A percentile compares a stretch with the other conserved stretches of the same genome.
These are phyloP conservation scores for Pisolithus orientalis DNA, from an alignment of 768 basidiomycete genomes.

Conservation along the genomic window DNA sequence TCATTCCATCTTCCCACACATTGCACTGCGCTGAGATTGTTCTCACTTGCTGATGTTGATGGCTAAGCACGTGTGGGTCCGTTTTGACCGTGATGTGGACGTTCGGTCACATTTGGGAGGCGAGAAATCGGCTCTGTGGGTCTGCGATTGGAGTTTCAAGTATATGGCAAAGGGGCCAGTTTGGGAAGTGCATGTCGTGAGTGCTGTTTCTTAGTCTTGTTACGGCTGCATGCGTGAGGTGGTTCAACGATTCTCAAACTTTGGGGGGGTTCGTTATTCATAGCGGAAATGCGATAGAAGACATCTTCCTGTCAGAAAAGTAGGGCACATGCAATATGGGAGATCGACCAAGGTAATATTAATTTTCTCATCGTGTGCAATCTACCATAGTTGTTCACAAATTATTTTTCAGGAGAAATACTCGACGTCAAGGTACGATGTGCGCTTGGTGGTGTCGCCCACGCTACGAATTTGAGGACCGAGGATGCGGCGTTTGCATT, in stretches of 20 bases:
- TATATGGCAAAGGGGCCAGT: conserved; percentile 75
- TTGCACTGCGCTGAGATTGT: too few species aligned
- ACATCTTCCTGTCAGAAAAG: conserved; percentile 82
- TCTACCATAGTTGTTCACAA: not conserved
- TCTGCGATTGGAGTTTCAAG: conserved; percentile 94
- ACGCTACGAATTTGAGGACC: conserved; percentile 70
- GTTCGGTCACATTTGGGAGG: conserved; percentile 34
- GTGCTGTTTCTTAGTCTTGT: conserved; percentile 17
- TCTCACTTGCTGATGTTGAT: too few species aligned
- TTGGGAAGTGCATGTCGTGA: conserved; percentile 68
- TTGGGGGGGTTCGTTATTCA: not conserved
- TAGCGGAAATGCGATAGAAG: conserved; percentile 63
- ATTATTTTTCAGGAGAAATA: conserved; percentile 64
- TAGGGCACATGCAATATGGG: conserved; percentile 89
- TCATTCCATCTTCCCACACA: too few species aligned
- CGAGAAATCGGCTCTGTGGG: conserved; percentile 61
- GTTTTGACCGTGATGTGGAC: too few species aligned
- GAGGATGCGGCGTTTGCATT: conserved; percentile 89
- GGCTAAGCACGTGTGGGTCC: too few species aligned
- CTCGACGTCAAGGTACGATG: conserved; percentile 67
- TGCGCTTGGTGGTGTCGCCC: conserved; percentile 71
- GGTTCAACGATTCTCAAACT: not conserved
- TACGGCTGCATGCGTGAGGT: conserved; percentile 6
- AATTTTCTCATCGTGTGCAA: conserved; percentile 2
- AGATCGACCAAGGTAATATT: conserved; percentile 70